Conservation (phyloP, 2,329 filamentous ascomycete genomes). For the Boeremia exigua region DNA sequence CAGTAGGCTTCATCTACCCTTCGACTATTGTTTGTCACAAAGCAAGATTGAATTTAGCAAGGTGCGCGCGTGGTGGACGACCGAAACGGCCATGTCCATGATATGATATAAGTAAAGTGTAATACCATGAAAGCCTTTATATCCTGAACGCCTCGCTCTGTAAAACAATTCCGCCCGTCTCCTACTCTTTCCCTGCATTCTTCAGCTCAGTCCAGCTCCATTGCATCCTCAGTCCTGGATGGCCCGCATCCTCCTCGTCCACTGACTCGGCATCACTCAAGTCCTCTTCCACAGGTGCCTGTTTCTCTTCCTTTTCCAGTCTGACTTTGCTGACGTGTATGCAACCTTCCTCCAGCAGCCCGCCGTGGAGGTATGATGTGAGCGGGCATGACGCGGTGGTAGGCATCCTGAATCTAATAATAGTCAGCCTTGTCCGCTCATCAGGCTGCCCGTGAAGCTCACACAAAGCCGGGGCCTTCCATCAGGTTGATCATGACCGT, state of each 20-base stretch:
- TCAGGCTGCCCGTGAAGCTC: neutral
- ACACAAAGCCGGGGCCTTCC: conserved; percentile 23
- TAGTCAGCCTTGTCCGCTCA: neutral
- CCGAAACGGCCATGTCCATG: neutral
- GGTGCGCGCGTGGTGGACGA: neutral
- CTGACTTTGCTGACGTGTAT: conserved; percentile 17
- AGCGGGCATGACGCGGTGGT: conserved; percentile 12
- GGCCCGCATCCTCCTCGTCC: conserved; percentile 14
- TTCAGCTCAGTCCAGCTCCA: conserved; percentile 24
- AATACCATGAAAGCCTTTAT: neutral
- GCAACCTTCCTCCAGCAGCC: conserved; percentile 26
- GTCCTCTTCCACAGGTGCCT: neutral
- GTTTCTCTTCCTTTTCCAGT: neutral
- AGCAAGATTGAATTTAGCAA: neutral
- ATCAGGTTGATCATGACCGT: conserved; percentile 18
- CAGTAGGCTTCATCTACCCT: conserved; percentile 25
- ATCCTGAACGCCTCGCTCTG: conserved; percentile 6
- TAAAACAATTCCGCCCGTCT: neutral
- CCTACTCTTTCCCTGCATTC: neutral
- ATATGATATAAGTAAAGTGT: neutral
- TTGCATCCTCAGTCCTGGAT: conserved; percentile 21
- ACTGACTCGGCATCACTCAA: conserved; percentile 16
- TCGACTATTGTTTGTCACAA: neutral
- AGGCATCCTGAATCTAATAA: conserved; percentile 20
- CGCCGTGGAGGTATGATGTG: conserved; percentile 18